phyloP scores from a whole-genome alignment of 2,329 filamentous ascomycete genomes.

The Fusarium sp. region DNA sequence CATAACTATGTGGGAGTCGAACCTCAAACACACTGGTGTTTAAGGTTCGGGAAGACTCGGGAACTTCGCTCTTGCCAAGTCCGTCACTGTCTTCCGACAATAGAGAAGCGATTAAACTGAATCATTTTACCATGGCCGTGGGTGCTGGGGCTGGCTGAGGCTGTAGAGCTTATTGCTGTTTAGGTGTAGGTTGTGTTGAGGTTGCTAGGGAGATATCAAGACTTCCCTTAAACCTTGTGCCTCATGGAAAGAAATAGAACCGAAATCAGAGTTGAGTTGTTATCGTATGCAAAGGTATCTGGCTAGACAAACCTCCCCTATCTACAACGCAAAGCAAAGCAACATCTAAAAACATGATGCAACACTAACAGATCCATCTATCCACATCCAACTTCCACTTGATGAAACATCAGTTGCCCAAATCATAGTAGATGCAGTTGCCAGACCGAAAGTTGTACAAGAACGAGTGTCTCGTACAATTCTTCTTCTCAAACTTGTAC shows the following conservation, averaged over 20 bases:
- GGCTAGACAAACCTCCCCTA: not conserved
- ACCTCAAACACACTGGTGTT: not conserved
- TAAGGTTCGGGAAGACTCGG: not conserved
- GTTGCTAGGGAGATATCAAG: not conserved
- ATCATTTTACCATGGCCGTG: not conserved
- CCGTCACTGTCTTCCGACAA: not conserved
- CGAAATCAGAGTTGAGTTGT: conserved; percentile 6
- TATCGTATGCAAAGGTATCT: conserved; percentile 13
- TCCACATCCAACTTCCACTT: not conserved
- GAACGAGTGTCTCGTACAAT: conserved; percentile 78
- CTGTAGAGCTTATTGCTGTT: not conserved
- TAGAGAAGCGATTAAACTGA: not conserved
- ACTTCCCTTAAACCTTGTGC: not conserved
- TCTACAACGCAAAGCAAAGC: not conserved
- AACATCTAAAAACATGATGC: conserved; percentile 7
- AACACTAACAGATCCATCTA: not conserved
- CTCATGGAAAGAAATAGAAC: not conserved
- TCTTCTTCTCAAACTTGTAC: conserved; percentile 65
- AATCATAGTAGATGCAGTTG: conserved; percentile 86
- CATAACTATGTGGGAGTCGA: not conserved
- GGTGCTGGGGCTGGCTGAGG: not conserved
- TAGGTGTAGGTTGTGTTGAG: not conserved
- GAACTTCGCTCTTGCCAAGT: not conserved
- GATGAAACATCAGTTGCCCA: conserved; percentile 58
- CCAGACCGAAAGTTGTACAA: conserved; percentile 93